Percentiles rank a stretch among this genome's conserved stretches.
These are phyloP conservation scores for Pythium periplocum DNA, from an alignment of 352 stramenopile species.

Conservation along the genomic window DNA sequence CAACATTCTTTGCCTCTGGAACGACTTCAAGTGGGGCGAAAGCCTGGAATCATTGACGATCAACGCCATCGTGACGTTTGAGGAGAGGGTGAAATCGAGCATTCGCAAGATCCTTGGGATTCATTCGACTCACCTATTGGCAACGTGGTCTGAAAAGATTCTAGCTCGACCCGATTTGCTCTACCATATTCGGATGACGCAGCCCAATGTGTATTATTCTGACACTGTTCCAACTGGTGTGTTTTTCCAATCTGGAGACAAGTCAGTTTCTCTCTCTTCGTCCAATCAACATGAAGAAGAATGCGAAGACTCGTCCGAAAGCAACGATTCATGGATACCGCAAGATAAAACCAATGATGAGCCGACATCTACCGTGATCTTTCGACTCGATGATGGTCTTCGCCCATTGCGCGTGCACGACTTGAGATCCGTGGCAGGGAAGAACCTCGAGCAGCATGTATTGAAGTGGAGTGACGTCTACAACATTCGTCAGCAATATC, in stretches of 20 bases:
- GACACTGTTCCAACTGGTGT: slow-evolving; percentile 10
- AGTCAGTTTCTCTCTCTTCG: too few species aligned
- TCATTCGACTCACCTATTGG: slow-evolving; percentile 51
- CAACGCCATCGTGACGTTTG: slow-evolving; percentile 54
- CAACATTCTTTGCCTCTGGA: slow-evolving; percentile 71
- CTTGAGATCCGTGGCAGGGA: not conserved
- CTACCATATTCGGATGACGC: slow-evolving; percentile 48
- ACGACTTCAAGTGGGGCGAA: slow-evolving; percentile 73
- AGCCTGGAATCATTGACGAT: slow-evolving; percentile 37
- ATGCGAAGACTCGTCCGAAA: too few species aligned
- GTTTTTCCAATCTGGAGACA: too few species aligned
- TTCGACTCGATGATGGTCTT: not conserved
- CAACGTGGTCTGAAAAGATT: slow-evolving; percentile 44
- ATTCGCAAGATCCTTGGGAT: slow-evolving; percentile 59
- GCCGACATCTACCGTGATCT: too few species aligned
- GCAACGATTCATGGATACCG: not conserved
- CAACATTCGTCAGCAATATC: slow-evolving; percentile 12
- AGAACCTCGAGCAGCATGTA: not conserved
- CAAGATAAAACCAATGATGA: not conserved
- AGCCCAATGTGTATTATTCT: slow-evolving; percentile 71
- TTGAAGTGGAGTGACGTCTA: slow-evolving; percentile 12
- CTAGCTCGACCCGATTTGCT: slow-evolving; percentile 41
- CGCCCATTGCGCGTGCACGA: not conserved
- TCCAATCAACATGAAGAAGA: not conserved
- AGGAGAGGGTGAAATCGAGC: slow-evolving; percentile 47